phyloP scores from a whole-genome alignment of 163 green algal genomes.

The Scenedesmus sp. region DNA sequence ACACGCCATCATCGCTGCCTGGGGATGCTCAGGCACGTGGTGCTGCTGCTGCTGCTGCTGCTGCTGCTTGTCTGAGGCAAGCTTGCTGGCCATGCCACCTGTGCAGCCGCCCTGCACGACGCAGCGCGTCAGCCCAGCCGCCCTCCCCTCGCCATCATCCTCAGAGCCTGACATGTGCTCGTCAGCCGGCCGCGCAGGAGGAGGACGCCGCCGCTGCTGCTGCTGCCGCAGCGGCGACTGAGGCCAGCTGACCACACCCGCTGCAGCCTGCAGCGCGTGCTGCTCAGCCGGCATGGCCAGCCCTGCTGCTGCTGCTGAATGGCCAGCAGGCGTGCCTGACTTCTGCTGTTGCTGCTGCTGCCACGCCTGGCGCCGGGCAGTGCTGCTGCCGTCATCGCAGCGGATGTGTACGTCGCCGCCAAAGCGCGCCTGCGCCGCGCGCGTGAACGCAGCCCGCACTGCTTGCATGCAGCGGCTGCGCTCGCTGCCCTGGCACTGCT shows the following conservation, averaged over 20 bases:
- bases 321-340: not conserved
- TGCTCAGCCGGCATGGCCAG: not conserved
- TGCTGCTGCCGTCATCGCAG: not conserved
- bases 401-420: not conserved
- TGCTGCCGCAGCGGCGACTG: not conserved
- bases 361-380: not conserved
- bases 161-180: not conserved
- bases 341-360: constrained; percentile 40
- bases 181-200: not conserved
- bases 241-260: not conserved
- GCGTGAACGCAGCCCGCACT: constrained; percentile 5
- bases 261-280: not conserved
- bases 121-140: not conserved
- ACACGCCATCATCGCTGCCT: too few species aligned
- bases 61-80: too few species aligned
- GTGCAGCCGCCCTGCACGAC: not conserved
- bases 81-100: not conserved
- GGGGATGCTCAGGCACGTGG: not conserved
- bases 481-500: not conserved
- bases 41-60: not conserved
- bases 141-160: not conserved
- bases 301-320: constrained; percentile 28
- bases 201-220: not conserved
- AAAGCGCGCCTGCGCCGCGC: not conserved
- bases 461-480: not conserved